phyloP scores from a whole-genome alignment of 2,329 filamentous ascomycete genomes.

The Neocucurbitaria cava region DNA sequence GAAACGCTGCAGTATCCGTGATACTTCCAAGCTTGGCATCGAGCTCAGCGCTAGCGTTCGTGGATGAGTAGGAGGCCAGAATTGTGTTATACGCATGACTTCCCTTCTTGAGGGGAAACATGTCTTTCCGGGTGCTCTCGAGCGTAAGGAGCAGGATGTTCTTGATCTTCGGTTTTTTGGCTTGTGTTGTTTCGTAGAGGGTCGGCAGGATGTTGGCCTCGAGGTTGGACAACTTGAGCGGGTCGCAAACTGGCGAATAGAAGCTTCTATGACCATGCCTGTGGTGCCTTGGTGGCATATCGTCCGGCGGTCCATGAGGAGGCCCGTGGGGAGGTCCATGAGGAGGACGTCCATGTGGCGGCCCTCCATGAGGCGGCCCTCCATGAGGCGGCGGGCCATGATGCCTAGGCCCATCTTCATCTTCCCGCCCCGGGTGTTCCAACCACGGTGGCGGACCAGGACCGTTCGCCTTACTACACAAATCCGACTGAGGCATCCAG shows the following conservation, averaged over 20 bases:
- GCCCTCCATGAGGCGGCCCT: background rate
- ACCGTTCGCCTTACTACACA: slow-evolving; percentile 14
- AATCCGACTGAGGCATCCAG: slow-evolving; percentile 15
- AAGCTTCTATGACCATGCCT: slow-evolving; percentile 5
- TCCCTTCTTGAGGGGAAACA: slow-evolving; percentile 20
- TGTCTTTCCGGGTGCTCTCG: slow-evolving; percentile 24
- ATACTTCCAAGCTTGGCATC: slow-evolving; percentile 15
- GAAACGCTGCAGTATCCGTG: slow-evolving; percentile 13
- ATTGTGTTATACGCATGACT: slow-evolving; percentile 20
- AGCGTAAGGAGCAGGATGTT: slow-evolving; percentile 22
- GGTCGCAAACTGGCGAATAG: slow-evolving; percentile 14
- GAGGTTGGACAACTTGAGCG: slow-evolving; percentile 20
- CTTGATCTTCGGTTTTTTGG: slow-evolving; percentile 16
- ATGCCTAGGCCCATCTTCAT: slow-evolving; percentile 5
- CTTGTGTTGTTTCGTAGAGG: slow-evolving; percentile 3
- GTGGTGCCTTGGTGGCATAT: background rate
- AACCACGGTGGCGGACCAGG: slow-evolving; percentile 19
- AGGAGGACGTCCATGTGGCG: background rate
- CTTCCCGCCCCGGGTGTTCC: background rate
- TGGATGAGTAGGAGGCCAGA: slow-evolving; percentile 10
- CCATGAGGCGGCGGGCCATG: background rate
- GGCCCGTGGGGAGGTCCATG: background rate
- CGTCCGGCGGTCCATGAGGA: background rate
- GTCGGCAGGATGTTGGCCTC: slow-evolving; percentile 9
- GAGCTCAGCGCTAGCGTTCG: slow-evolving; percentile 11